These are phyloP conservation scores for Paspalum notatum DNA, from an alignment of 176 grass and related monocot species.

Conservation along the genomic window DNA sequence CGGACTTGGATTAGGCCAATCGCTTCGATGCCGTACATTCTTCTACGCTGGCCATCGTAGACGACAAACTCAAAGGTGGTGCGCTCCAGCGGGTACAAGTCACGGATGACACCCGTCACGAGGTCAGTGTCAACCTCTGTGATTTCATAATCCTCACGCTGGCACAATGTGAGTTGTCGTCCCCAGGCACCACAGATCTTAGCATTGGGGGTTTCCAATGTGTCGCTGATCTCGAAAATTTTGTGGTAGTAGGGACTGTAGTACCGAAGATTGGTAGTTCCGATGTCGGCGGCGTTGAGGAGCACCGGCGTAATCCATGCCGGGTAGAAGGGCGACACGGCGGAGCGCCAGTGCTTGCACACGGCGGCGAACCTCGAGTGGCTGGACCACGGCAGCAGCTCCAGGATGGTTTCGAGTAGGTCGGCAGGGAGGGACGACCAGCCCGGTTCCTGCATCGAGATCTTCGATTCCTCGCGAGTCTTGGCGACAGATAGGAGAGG, in stretches of 20 bases:
- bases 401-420: neutral
- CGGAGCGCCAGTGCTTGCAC: neutral
- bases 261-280: conserved; percentile 19
- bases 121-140: accelerated
- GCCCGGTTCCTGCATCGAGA: neutral
- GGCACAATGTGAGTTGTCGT: neutral
- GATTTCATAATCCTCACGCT: accelerated
- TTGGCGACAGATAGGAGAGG: no score
- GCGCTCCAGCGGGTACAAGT: neutral
- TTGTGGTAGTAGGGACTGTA: conserved; percentile 43
- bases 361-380: neutral
- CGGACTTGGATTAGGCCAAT: accelerated
- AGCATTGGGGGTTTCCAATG: neutral
- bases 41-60: neutral
- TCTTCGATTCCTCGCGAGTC: no score
- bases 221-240: neutral
- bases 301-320: neutral
- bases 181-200: neutral
- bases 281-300: neutral
- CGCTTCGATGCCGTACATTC: neutral
- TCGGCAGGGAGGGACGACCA: neutral
- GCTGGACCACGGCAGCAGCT: neutral
- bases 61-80: neutral
- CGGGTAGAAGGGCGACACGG: neutral
- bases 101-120: neutral